Percentiles rank a stretch among this genome's conserved stretches.
These are phyloP conservation scores for Isoetes engelmannii DNA, from an alignment of 83 land plant species.

Conservation along the genomic window DNA sequence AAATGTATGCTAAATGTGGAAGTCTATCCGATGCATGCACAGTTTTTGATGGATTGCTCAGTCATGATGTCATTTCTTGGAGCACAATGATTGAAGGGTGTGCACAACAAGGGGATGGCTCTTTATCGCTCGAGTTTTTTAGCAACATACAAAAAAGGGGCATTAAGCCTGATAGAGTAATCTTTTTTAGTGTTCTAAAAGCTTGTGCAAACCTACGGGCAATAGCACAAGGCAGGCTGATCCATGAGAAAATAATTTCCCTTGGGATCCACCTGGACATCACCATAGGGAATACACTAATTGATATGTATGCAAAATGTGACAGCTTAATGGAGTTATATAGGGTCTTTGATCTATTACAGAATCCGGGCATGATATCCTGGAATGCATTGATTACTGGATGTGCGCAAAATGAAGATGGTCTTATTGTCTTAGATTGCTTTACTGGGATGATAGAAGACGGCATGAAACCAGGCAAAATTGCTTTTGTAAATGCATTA, in stretches of 20 bases:
- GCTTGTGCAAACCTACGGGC: too few relatives aligned
- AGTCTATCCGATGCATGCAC: slow-evolving; percentile 5
- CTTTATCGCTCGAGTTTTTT: slow-evolving; percentile 25
- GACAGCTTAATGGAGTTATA: too few relatives aligned
- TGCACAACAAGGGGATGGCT: slow-evolving; percentile 4
- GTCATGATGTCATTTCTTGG: slow-evolving; percentile 12
- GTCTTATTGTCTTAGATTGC: neutral
- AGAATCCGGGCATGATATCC: too few relatives aligned
- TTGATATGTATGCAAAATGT: too few relatives aligned
- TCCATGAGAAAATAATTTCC: too few relatives aligned
- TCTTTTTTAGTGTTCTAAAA: neutral
- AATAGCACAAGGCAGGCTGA: too few relatives aligned
- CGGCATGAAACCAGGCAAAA: neutral
- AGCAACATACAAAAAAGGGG: slow-evolving; percentile 1
- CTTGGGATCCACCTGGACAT: too few relatives aligned
- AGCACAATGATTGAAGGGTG: slow-evolving; percentile 13
- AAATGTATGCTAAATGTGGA: slow-evolving; percentile 19
- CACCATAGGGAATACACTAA: too few relatives aligned
- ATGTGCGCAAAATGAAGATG: neutral
- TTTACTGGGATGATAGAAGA: neutral
- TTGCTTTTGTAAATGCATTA: neutral
- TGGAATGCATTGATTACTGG: neutral
- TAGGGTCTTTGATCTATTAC: too few relatives aligned
- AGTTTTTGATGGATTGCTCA: neutral
- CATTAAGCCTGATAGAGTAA: slow-evolving; percentile 9